Conservation (phyloP, 1,139 yeast species). For the Yamadazyma songkhlaensis region DNA sequence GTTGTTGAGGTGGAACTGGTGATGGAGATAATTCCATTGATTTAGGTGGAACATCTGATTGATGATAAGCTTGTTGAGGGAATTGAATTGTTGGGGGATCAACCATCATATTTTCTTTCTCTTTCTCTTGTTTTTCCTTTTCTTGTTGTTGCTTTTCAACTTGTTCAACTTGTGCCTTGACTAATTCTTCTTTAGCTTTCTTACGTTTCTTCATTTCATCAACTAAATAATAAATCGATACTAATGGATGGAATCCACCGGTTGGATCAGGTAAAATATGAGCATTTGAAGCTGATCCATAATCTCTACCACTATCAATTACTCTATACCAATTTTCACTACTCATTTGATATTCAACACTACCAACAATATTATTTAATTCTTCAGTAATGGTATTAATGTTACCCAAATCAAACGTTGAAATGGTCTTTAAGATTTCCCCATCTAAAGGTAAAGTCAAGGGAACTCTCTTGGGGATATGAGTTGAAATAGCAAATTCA, state of each 20-base stretch:
- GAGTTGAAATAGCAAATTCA: constrained; percentile 68
- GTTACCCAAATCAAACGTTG: constrained; percentile 75
- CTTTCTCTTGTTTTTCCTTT: constrained; percentile 7
- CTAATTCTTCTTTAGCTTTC: constrained; percentile 53
- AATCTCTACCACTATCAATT: constrained; percentile 40
- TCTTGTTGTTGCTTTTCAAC: constrained; percentile 18
- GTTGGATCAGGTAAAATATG: constrained; percentile 72
- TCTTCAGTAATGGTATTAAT: constrained; percentile 57
- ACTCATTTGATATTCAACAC: constrained; percentile 68
- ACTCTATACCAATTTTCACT: constrained; percentile 61
- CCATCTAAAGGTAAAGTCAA: constrained; percentile 70
- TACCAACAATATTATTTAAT: constrained; percentile 56
- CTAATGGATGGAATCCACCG: constrained; percentile 80
- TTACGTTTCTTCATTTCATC: constrained; percentile 77
- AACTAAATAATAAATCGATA: constrained; percentile 84
- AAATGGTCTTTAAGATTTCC: constrained; percentile 69
- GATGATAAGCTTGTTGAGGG: constrained; percentile 65
- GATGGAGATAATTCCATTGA: background rate
- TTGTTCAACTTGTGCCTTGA: constrained; percentile 25
- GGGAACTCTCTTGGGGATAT: constrained; percentile 76
- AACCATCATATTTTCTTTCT: constrained; percentile 3
- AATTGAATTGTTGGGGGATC: constrained; percentile 31
- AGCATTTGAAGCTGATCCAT: constrained; percentile 39
- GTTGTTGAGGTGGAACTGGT: constrained; percentile 26
- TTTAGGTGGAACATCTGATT: constrained; percentile 1